Evolutionary conservation across 2,329 filamentous ascomycete species (phyloP).

Genomic region (Golovinomyces cichoracearum): DNA sequence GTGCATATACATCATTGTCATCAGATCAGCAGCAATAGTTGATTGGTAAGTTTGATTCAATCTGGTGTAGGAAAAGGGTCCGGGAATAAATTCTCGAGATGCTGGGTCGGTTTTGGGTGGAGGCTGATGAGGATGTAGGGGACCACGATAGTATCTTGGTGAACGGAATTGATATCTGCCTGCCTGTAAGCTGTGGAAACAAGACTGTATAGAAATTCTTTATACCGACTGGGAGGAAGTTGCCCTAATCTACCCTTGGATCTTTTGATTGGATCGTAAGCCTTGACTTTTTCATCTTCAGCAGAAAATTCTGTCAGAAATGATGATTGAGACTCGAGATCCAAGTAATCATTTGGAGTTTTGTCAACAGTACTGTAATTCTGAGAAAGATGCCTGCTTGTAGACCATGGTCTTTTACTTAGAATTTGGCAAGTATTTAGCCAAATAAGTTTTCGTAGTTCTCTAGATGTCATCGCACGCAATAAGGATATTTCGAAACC

Average conservation of each 20-base stretch:
- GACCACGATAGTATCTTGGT: conserved; percentile 83
- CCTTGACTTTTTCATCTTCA: conserved; percentile 16
- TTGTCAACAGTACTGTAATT: background rate
- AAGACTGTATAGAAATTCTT: background rate
- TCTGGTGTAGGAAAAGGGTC: conserved; percentile 69
- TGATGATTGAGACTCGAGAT: conserved; percentile 23
- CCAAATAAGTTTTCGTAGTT: too few relatives aligned
- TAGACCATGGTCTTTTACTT: background rate
- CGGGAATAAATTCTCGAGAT: conserved; percentile 68
- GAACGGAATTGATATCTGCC: conserved; percentile 78
- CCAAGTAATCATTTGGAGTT: conserved; percentile 4
- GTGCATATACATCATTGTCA: conserved; percentile 74
- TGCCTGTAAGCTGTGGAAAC: conserved; percentile 3
- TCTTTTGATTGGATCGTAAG: conserved; percentile 23
- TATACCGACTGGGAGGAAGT: conserved; percentile 19
- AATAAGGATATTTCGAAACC: too few relatives aligned
- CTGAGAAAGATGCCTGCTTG: background rate
- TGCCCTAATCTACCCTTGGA: conserved; percentile 17
- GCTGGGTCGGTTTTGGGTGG: conserved; percentile 65
- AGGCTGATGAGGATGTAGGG: conserved; percentile 75
- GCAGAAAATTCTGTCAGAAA: conserved; percentile 15
- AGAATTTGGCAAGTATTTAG: too few relatives aligned
- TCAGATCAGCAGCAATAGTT: conserved; percentile 64
- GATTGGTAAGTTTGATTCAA: conserved; percentile 73
- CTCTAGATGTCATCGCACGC: too few relatives aligned